Base-by-base conservation (phyloP, 139 green algal genomes). In the Chlamydomonas urium region DNA sequence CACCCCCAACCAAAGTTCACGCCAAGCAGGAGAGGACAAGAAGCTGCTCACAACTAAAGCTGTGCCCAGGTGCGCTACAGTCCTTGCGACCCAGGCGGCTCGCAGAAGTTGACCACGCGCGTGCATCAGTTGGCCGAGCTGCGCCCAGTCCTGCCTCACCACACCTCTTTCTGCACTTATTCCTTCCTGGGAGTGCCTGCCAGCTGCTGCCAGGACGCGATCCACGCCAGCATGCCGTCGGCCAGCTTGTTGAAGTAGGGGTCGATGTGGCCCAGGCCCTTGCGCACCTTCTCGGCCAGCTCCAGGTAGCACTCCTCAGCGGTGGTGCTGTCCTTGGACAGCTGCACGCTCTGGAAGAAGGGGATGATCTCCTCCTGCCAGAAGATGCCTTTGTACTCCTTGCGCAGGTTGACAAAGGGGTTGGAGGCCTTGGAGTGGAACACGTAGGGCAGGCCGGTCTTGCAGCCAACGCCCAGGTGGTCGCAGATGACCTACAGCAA, bases 311-410 rank as follows among this genome's bases (percentile, higher is more conserved):
- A 91, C 2, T 82, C 79, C 42, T 85, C 83, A 37, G 73, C 75
- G 61, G 29, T 79, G 10, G 68, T 81, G 37, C 34, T 56, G 23
- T 81, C 75, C 83, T 85, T 85, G 74, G 58, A 89, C 28, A 98
- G 81, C 37, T 72, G 73, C 2, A 97, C 48, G 33, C 75, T 48
- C 81, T 97, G 85, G 81, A 97, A 97, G 83, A 96, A 97, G 29
- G 92, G 92, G 68, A 97, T 93, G 81, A 97, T 93, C 67, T 96
- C 86, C 79, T 97, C 92, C 82, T 90, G 91, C 94, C 94, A 98
- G 89, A 97, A 98, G 80, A 98, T 97, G 66, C 93, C 93, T 76
- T 97, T 97, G 87, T 96, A 98, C 88, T 98, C 94, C 84, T 98
- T 98, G 63, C 85, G 85, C 57, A 98, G 83, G 86, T 98, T 98